Base-by-base conservation (phyloP, 768 basidiomycete species). In the Tylopilus felleus region DNA sequence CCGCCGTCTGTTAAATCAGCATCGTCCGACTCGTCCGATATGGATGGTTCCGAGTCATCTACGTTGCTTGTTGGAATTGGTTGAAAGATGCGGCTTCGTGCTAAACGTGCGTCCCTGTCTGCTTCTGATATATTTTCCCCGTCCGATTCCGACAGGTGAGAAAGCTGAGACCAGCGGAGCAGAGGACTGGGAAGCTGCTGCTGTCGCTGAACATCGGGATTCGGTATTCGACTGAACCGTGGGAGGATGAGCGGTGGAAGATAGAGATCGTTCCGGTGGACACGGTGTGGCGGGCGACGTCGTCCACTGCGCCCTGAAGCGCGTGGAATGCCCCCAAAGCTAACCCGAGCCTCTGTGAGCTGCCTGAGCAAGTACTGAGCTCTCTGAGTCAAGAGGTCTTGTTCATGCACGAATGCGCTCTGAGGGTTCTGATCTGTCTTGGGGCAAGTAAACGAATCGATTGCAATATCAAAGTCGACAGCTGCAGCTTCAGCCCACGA, bases 21-120 rank as follows among this genome's bases (percentile, higher is more conserved):
- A 58, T 88, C 73, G 59, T 92, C 91, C 3, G 90, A 92, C 68
- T 93, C 90, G 47, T 83, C 86, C 9, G 80, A 82, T 62, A 84
- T 75, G 49, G 74, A 77, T 17, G 72, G 72, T 45, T 84, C 73
- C 19, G 77, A 80, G 8, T 80, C 78, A 23, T 77, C 66, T 19
- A 51, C 40, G 29, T 52, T 42, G 23, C 35, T 25, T 43, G 49
- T 41, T 17, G 44, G 29, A 19, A 65, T 57, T 12, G 73, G 71
- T 43, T 71, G 77, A 5, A 77, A 66, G 12, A 80, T 75, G 22
- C 86, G 82, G 8, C 80, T 81, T 67, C 71, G 88, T 85, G 84
- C 86, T 51, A 90, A 71, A 40, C 83, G 81, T 49, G 84, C 82
- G 73, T 90, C 89, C 31, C 86, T 79, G 60, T 85, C 83, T 3